Conservation (phyloP, 257 asterid species). For the Petunia secreta region DNA sequence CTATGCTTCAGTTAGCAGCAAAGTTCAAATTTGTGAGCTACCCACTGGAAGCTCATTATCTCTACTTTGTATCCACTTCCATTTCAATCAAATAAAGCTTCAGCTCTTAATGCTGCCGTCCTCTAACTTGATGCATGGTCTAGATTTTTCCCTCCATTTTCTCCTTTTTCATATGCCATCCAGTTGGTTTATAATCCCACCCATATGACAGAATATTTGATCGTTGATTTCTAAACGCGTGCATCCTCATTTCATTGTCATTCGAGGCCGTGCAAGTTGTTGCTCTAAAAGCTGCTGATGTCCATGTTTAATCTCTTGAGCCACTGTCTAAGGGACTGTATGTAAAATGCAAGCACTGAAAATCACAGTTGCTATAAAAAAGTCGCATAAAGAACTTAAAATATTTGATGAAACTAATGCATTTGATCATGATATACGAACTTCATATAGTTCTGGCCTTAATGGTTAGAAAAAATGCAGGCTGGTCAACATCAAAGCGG, state of each 20-base stretch:
- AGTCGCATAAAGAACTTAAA: neutral
- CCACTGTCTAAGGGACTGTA: neutral
- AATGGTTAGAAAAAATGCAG: constrained; percentile 42
- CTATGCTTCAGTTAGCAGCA: neutral
- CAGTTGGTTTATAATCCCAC: neutral
- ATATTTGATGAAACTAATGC: constrained; percentile 25
- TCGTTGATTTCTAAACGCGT: neutral
- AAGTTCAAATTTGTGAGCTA: neutral
- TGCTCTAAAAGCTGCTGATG: neutral
- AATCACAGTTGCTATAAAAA: constrained; percentile 2
- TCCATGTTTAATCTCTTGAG: neutral
- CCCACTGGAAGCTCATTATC: constrained; percentile 6
- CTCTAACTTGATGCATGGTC: neutral
- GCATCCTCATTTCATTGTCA: neutral
- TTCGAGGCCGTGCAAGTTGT: neutral
- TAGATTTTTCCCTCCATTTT: neutral
- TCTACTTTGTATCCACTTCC: constrained; percentile 19
- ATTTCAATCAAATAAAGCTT: constrained; percentile 14
- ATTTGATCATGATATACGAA: constrained; percentile 11
- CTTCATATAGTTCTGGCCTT: constrained; percentile 24
- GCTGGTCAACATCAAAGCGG: constrained; percentile 53
- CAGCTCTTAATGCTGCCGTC: neutral
- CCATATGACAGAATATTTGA: neutral
- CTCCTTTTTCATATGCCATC: neutral
- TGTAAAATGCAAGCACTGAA: neutral